Evolutionary conservation across 169 alveolate species (phyloP), one percentile per base, ranked within the genome.

Genomic region (Besnoitia besnoiti): DNA sequence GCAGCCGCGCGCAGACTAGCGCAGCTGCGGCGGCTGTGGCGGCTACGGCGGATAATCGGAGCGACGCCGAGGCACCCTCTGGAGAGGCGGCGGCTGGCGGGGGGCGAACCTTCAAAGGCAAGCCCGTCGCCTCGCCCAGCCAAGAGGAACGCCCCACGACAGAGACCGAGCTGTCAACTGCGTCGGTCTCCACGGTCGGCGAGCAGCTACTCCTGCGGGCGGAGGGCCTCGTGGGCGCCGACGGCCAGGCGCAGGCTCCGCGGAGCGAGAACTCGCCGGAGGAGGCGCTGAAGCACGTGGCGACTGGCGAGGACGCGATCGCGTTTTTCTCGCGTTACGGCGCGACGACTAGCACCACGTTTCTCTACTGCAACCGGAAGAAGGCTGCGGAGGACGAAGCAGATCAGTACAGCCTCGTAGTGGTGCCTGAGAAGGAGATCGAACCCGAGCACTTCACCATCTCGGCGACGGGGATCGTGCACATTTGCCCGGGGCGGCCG

Each of bases 321-420:
- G 95, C 97, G 21, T 97, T 97, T 95, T 97, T 97, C 85, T 98
- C 98, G 37, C 94, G 97, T 91, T 96, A 97, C 93, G 98, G 98
- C 19, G 96, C 95, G 90, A 95, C 97, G 62, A 95, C 98, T 19
- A 97, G 97, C 40, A 95, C 96, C 46, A 96, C 96, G 93, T 96
- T 97, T 92, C 85, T 97, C 30, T 96, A 96, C 95, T 97, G 98
- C 93, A 95, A 95, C 76, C 94, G 96, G 93, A 95, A 88, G 27
- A 55, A 87, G 4, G 76, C 76, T 3, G 82, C 39, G 47, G 85
- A 67, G 35, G 90, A 46, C n/a, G 62, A 14, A 3, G 39, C 49
- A 35, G 90, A 91, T 5, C 94, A 82, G 44, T 91, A 91, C 90
- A 91, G 75, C 55, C 92, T 91, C 27, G 90, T 91, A 39, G 94